Conservation (phyloP, 2,329 filamentous ascomycete species). For the Apiospora kogelbergensis region DNA sequence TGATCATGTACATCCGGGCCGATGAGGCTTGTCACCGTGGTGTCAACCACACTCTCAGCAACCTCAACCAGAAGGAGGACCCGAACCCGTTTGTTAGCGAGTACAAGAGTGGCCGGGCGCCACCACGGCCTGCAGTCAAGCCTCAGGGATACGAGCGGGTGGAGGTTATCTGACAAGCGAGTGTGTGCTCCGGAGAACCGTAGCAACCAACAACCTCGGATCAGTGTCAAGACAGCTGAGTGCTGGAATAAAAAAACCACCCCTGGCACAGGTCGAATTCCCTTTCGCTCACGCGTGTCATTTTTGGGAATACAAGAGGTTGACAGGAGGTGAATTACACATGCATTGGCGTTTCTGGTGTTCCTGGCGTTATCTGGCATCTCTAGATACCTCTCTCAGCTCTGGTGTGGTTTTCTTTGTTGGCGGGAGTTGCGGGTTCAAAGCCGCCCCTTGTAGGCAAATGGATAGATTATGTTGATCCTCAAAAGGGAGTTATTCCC, state of each 20-base stretch:
- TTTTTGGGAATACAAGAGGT: background rate
- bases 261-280: background rate
- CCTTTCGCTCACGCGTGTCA: background rate
- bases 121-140: slow-evolving; percentile 66
- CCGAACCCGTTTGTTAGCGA: slow-evolving; percentile 89
- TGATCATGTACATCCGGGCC: slow-evolving; percentile 86
- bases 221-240: background rate
- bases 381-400: background rate
- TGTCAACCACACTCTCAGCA: slow-evolving; percentile 92
- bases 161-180: slow-evolving; percentile 63
- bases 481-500: background rate
- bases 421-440: background rate
- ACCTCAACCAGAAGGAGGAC: slow-evolving; percentile 80
- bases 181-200: background rate
- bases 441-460: background rate
- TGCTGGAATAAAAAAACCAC: background rate
- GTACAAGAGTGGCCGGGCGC: slow-evolving; percentile 68
- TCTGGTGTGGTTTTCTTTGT: background rate
- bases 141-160: slow-evolving; percentile 78
- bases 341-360: slow-evolving; percentile 1
- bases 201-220: background rate
- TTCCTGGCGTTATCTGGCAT: background rate
- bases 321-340: background rate
- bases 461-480: background rate
- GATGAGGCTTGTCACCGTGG: slow-evolving; percentile 89